phyloP scores from a whole-genome alignment of 305 asterid genomes.

The Fraxinus albicans region DNA sequence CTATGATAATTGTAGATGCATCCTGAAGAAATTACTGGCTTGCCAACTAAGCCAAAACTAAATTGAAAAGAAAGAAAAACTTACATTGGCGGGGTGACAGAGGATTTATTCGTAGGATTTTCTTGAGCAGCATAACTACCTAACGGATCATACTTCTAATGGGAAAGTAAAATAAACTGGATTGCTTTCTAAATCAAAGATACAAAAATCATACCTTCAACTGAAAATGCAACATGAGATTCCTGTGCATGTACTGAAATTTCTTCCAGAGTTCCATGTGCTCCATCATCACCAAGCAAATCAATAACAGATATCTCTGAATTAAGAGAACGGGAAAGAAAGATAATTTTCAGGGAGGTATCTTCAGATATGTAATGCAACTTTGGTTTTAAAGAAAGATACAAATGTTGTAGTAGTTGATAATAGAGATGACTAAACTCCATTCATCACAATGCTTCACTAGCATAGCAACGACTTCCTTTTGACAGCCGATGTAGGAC shows the following conservation, averaged over 20 bases:
- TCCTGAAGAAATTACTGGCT: slow-evolving; percentile 6
- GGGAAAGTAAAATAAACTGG: slow-evolving; percentile 14
- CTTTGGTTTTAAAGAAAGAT: slow-evolving; percentile 8
- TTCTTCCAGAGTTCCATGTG: slow-evolving; percentile 35
- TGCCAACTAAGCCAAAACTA: slow-evolving; percentile 1
- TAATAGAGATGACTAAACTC: slow-evolving; percentile 8
- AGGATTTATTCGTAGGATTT: neutral
- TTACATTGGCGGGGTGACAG: neutral
- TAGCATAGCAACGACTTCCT: neutral
- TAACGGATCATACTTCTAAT: neutral
- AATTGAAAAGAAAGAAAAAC: neutral
- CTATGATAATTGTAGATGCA: slow-evolving; percentile 1
- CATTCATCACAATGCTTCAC: slow-evolving; percentile 19
- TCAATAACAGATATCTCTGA: slow-evolving; percentile 75
- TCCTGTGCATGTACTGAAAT: slow-evolving; percentile 48
- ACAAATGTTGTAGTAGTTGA: slow-evolving; percentile 13
- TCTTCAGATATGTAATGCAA: neutral
- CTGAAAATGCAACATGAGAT: slow-evolving; percentile 84
- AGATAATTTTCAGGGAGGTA: slow-evolving; percentile 5
- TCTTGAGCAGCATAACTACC: slow-evolving; percentile 13
- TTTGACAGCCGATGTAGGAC: neutral
- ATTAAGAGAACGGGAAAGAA: slow-evolving; percentile 18
- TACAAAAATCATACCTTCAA: slow-evolving; percentile 61
- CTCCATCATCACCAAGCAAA: slow-evolving; percentile 71
- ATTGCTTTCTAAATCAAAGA: slow-evolving; percentile 12